A percentile compares a stretch with the other conserved stretches of the same genome.
Conservation (phyloP, 1,139 yeast genomes). For the Candida neerlandica region DNA sequence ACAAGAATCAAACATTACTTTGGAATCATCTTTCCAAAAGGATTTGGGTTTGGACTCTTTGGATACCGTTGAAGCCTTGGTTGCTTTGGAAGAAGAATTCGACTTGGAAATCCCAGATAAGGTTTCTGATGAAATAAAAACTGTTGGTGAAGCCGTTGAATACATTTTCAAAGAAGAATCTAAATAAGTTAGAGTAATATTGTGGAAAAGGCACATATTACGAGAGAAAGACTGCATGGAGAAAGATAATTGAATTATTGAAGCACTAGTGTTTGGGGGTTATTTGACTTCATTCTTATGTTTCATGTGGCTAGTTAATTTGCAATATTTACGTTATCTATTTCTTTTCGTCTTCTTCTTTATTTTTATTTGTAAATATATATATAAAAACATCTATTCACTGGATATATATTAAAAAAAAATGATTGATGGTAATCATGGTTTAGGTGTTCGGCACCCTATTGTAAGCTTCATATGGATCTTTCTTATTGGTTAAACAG, state of each 20-base stretch:
- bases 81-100: conserved; percentile 73
- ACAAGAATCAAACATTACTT: conserved; percentile 46
- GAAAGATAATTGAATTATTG: neutral
- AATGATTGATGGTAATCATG: neutral
- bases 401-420: neutral
- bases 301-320: neutral
- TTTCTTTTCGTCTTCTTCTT: neutral
- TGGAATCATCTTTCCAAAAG: conserved; percentile 56
- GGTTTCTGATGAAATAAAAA: conserved; percentile 67
- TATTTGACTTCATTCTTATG: neutral
- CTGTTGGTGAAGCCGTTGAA: conserved; percentile 69
- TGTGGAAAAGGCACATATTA: neutral
- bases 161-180: conserved; percentile 56
- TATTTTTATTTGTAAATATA: conserved; percentile 3
- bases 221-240: neutral
- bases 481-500: conserved; percentile 1
- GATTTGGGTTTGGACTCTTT: conserved; percentile 73
- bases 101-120: conserved; percentile 72
- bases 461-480: conserved; percentile 3
- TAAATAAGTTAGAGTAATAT: neutral
- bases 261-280: neutral
- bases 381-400: neutral
- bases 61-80: conserved; percentile 71
- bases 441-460: neutral
- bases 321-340: neutral